Base-by-base conservation (phyloP, 2,329 filamentous ascomycete species). In the Verruconis gallopava region DNA sequence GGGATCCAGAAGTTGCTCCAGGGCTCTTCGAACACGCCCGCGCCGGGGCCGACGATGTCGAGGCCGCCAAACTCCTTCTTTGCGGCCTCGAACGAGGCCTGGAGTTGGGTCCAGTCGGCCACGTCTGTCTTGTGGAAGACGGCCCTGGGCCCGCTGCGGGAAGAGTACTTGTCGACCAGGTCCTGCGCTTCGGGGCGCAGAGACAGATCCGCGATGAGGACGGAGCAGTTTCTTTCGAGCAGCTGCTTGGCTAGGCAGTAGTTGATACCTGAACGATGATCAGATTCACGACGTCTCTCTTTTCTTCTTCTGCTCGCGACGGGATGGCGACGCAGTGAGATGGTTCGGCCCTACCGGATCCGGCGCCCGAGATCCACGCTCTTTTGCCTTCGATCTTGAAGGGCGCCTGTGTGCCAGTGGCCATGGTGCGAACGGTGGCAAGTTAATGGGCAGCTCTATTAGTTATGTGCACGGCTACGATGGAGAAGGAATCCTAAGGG, bases 1-100 rank as follows among this genome's bases (percentile, higher is more conserved):
- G 65, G 65, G 42, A 65, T 55, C 65, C 65, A 69, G 54, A 69
- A 69, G 50, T 66, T 68, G 41, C 53, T 58, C 55, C 60, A 66
- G 42, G 62, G 55, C 4, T 66, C 65, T 41, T 71, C 67, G 54
- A 61, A 70, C 19, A 70, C 55, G 4, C 67, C 67, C 3, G 67
- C 67, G 14, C 67, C 66, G 0, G 67, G 67, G 40, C 65, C 67
- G 12, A 68, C 61, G 34, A 71, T 62, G 43, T 71, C 66, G 3
- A 63, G 50, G 15, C 50, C 52, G 3, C 55, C 54, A 40, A 63
- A 63, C 37, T 54, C 49, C 15, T 44, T 33, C 14, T 46, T 44
- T 1, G 54, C 55, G 2, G 50, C 48, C 6, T 47, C 44, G 47
- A 65, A 62, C 48, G 61, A 56, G 40, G 33, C 36, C 4, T 52